A percentile compares a stretch with the other conserved stretches of the same genome.
Conservation (phyloP, 495 filamentous ascomycete species). For the Aspergillus olivimuriae region DNA sequence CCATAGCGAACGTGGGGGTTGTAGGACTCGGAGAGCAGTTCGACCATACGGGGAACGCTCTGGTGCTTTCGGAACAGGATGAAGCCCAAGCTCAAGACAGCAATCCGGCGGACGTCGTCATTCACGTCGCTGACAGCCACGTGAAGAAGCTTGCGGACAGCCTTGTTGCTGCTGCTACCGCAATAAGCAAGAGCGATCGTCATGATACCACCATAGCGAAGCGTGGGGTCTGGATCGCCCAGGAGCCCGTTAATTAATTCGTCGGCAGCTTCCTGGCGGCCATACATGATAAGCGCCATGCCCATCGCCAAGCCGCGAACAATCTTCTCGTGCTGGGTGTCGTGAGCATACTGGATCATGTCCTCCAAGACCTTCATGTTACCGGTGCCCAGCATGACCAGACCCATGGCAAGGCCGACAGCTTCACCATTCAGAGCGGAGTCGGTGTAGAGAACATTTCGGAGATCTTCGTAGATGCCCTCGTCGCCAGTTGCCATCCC, state of each 20-base stretch:
- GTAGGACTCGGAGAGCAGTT: constrained; percentile 94
- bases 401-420: constrained; percentile 88
- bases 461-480: constrained; percentile 86
- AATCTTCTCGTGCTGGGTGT: constrained; percentile 98
- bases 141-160: constrained; percentile 93
- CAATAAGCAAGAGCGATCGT: constrained; percentile 98
- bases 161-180: constrained; percentile 96
- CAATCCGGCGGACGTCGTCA: constrained; percentile 91
- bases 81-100: constrained; percentile 98
- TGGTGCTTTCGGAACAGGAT: constrained; percentile 97
- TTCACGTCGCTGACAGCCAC: constrained; percentile 97
- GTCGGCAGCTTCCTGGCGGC: constrained; percentile 89
- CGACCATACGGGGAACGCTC: constrained; percentile 98
- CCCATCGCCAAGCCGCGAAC: constrained; percentile 91
- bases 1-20: constrained; percentile 99
- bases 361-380: constrained; percentile 85
- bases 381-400: constrained; percentile 95
- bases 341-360: constrained; percentile 96
- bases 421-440: constrained; percentile 96
- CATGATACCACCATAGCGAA: constrained; percentile 97
- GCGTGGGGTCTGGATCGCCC: constrained; percentile 85
- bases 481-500: constrained; percentile 94
- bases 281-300: constrained; percentile 98
- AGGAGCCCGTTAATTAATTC: constrained; percentile 88
- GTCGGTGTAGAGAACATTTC: constrained; percentile 79